These are phyloP conservation scores for Malassezia cuniculi DNA, from an alignment of 1,284 basidiomycete genomes.

Conservation along the genomic window DNA sequence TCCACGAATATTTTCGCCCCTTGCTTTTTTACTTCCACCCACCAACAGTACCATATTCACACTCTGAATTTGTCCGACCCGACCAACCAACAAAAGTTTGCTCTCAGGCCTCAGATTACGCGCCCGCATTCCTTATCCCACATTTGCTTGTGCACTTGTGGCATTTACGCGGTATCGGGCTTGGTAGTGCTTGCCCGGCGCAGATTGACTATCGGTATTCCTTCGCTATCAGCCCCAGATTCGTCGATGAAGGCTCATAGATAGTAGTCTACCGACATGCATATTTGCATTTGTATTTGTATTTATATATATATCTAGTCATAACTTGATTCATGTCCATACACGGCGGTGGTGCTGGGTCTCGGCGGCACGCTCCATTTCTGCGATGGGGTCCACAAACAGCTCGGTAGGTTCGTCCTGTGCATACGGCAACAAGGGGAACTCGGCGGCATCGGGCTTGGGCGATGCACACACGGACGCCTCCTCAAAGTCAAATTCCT, in stretches of 20 bases:
- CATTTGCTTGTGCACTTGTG: slow-evolving; percentile 9
- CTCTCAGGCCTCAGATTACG: neutral
- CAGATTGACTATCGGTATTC: slow-evolving; percentile 9
- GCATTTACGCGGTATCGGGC: slow-evolving; percentile 13
- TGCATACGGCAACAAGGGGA: neutral
- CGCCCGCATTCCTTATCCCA: slow-evolving; percentile 18
- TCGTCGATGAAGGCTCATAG: slow-evolving; percentile 17
- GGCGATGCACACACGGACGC: no score
- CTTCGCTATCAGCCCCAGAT: slow-evolving; percentile 18
- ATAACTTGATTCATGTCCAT: no score
- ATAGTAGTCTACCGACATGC: slow-evolving; percentile 17
- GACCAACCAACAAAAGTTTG: neutral
- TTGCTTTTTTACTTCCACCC: neutral
- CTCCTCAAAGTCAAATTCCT: slow-evolving; percentile 12
- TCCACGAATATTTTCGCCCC: neutral
- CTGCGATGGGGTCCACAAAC: slow-evolving; percentile 4
- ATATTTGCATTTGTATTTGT: no score
- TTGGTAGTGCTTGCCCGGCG: slow-evolving; percentile 17
- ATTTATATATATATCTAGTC: neutral
- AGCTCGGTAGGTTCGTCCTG: neutral
- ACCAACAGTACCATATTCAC: neutral
- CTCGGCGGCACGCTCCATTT: slow-evolving; percentile 11
- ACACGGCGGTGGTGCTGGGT: no score
- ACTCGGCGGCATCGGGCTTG: no score
- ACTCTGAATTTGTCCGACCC: neutral